Percentiles rank a stretch among this genome's conserved stretches.
Conservation (phyloP, 495 filamentous ascomycete species). For the Pseudotulostoma volvatum region DNA sequence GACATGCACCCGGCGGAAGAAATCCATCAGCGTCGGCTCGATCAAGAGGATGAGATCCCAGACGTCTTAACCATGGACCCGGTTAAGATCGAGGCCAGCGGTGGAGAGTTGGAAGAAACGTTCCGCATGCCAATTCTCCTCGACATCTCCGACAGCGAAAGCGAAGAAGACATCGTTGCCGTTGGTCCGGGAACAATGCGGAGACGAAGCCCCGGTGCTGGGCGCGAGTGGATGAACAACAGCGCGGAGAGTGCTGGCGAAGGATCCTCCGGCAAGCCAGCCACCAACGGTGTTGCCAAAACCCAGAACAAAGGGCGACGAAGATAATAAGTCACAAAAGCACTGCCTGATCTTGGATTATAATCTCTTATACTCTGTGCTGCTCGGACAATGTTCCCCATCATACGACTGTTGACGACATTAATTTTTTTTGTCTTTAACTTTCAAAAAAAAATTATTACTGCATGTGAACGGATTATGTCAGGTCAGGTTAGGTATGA, state of each 20-base stretch:
- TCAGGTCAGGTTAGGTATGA: too few relatives aligned
- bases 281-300: constrained; percentile 14
- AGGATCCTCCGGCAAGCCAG: constrained; percentile 6
- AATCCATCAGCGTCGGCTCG: constrained; percentile 75
- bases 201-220: constrained; percentile 49
- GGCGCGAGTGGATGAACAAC: constrained; percentile 36
- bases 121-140: constrained; percentile 83
- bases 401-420: too few relatives aligned
- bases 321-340: constrained; percentile 3
- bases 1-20: constrained; percentile 94
- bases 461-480: too few relatives aligned
- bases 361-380: too few relatives aligned
- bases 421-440: too few relatives aligned
- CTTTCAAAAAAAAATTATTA: too few relatives aligned
- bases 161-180: constrained; percentile 77
- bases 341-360: too few relatives aligned
- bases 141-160: constrained; percentile 57
- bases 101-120: constrained; percentile 36
- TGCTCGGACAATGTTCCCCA: too few relatives aligned
- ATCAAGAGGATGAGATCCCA: constrained; percentile 76
- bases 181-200: constrained; percentile 75
- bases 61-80: constrained; percentile 69
- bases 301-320: constrained; percentile 9
- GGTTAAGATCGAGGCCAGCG: constrained; percentile 34
- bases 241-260: constrained; percentile 29